Evolutionary conservation across 768 basidiomycete species (phyloP), one percentile per base, ranked within the genome.

Genomic region (Russula griseocarnosa): DNA sequence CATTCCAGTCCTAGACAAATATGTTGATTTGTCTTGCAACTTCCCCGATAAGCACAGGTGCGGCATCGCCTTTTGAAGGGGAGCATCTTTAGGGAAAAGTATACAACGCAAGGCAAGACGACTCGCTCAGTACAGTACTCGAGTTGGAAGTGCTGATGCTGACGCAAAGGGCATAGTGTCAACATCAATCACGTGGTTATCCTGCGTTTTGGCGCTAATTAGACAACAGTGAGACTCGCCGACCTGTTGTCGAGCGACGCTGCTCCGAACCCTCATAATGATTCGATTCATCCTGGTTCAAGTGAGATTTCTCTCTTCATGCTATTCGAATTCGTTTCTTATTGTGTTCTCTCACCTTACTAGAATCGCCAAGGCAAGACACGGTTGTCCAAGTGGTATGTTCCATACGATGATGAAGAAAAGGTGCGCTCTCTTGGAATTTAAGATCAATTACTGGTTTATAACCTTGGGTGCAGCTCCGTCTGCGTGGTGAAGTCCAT

Each of bases 291-390:
- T 98, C 74, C 84, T 98, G 57, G 95, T 98, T 18, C 94, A 98
- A 83, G 95, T 90, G 46, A 74, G 79, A 58, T 5, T 14, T 32
- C 7, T n/a, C 14, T 28, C 14, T 14, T 34, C 9, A 20, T 44
- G 9, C 0, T 54, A 36, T 34, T 58, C 26, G 22, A 51, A 22
- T 36, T 58, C 28, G 11, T 51, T n/a, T 5, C 32, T 49, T n/a
- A 34, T 38, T 20, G 34, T 51, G 11, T 38, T 24, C 42, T 22
- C 51, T 67, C 16, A 62, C 36, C 50, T 65, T n/a, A n/a, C 5
- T 69, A 98, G 94, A 98, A 98, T 74, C 86, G 96, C 46, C 97
- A 99, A 78, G 97, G 97, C 20, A 99, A 99, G 79, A 98, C 96
- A 3, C 82, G 97, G 61, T 75, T 98, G 55, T 94, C 93, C 11